phyloP scores from a whole-genome alignment of 352 stramenopile genomes.

The Phytophthora ohioensis region DNA sequence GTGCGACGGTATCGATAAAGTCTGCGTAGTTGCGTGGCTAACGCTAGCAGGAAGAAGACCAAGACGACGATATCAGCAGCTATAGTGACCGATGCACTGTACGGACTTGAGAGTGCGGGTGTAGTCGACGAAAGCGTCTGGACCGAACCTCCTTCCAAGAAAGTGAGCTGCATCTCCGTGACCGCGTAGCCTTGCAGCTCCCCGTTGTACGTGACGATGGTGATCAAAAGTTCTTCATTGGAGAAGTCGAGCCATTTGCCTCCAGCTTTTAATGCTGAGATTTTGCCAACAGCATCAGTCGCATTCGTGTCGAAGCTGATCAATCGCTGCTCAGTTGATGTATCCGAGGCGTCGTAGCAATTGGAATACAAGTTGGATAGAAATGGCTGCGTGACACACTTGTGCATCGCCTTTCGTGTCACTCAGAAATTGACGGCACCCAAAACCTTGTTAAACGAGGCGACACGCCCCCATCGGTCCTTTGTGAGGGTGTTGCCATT shows the following conservation, averaged over 20 bases:
- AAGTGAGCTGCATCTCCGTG: constrained; percentile 47
- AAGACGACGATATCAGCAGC: constrained; percentile 49
- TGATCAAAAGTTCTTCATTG: constrained; percentile 50
- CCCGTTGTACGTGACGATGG: constrained; percentile 63
- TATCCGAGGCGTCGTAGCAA: constrained; percentile 51
- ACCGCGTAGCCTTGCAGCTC: constrained; percentile 57
- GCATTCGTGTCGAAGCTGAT: constrained; percentile 60
- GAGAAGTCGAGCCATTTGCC: constrained; percentile 56
- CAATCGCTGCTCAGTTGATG: constrained; percentile 32
- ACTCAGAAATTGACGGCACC: constrained; percentile 44
- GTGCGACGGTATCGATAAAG: constrained; percentile 24
- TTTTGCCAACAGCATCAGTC: constrained; percentile 29
- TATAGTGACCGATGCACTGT: constrained; percentile 26
- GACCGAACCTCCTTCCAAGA: constrained; percentile 47
- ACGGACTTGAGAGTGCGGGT: constrained; percentile 45
- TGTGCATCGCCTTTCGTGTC: constrained; percentile 22
- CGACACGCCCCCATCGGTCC: constrained; percentile 31
- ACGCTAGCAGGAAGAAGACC: constrained; percentile 39
- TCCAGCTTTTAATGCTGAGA: constrained; percentile 36
- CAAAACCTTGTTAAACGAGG: constrained; percentile 33
- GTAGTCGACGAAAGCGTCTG: constrained; percentile 44
- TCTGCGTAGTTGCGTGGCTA: constrained; percentile 31
- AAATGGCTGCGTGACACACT: constrained; percentile 43
- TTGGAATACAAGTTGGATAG: constrained; percentile 50
- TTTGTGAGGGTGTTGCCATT: constrained; percentile 49